Evolutionary conservation across 2,329 filamentous ascomycete genomes (phyloP), one percentile per base, ranked within the genome.

Genomic region (Ophiostoma ips): DNA sequence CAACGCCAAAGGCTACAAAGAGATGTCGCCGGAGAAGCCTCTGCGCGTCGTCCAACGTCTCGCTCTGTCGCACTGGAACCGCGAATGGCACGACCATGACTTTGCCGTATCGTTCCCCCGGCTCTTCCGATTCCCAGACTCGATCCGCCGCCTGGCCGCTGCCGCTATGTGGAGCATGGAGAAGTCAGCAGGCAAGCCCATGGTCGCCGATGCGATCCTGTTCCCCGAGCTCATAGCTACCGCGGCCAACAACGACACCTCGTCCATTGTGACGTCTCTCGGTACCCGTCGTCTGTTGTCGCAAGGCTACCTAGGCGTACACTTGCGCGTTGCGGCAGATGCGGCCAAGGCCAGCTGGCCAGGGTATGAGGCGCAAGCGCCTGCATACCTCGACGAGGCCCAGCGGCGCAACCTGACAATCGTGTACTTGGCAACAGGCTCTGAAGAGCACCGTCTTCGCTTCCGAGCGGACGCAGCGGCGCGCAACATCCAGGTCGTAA

Each of bases 341-440:
- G 65, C 66, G 1, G 50, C 51, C 19, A 57, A 54, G n/a, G 57
- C 58, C 33, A 59, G 61, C 28, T 63, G 64, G 59, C 58, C 65
- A 30, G 62, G 61, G 19, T 67, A 63, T 54, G 58, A 62, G 1
- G 60, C 60, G 0, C 67, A 70, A 55, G 62, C 65, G 0, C 56
- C 60, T 3, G 60, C 62, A 2, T 68, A 68, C 53, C 59, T 70
- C 19, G 50, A 58, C 28, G 61, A 66, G 44, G 64, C 67, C 0
- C 43, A 56, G 6, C 46, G 56, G 2, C 50, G 58, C 31, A 57
- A 60, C 2, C 57, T 66, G 0, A 47, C 53, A 0, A 40, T 64
- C 21, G 59, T 69, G 7, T 70, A 69, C 53, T 62, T 64, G 13
- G 65, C 66, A 6, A 65, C 63, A 2, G 63, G 63, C 6, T 62